Percentiles rank a stretch among this genome's conserved stretches.
Evolutionary conservation across 2,329 filamentous ascomycete genomes (phyloP).

Genomic region (Fusarium sp.): DNA sequence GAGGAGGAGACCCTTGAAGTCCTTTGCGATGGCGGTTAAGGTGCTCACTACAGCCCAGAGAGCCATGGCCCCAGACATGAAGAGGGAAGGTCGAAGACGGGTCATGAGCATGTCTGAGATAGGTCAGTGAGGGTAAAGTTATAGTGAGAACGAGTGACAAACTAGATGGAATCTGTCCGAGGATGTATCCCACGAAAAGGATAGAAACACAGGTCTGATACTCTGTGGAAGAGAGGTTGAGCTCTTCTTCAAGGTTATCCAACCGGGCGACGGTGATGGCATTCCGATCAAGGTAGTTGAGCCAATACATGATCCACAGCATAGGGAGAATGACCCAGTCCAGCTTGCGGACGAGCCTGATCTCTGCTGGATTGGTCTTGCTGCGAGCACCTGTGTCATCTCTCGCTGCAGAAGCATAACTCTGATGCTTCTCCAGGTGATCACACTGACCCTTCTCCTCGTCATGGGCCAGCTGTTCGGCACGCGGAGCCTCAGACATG

Average conservation of each 20-base stretch:
- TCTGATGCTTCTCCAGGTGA: slow-evolving; percentile 22
- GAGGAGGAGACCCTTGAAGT: slow-evolving; percentile 61
- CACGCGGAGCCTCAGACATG: background rate
- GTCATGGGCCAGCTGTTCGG: background rate
- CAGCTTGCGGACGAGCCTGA: slow-evolving; percentile 34
- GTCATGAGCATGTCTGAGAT: slow-evolving; percentile 53
- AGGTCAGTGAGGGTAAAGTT: background rate
- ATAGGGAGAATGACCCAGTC: slow-evolving; percentile 43
- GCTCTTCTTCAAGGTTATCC: slow-evolving; percentile 47
- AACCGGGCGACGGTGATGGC: slow-evolving; percentile 58
- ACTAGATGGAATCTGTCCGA: slow-evolving; percentile 54
- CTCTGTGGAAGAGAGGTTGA: slow-evolving; percentile 38
- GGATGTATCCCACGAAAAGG: slow-evolving; percentile 57
- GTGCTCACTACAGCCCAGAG: slow-evolving; percentile 60
- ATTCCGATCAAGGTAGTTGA: slow-evolving; percentile 61
- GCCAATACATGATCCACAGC: slow-evolving; percentile 56
- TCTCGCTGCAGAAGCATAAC: slow-evolving; percentile 1
- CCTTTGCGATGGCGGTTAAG: slow-evolving; percentile 58
- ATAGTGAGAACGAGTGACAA: background rate
- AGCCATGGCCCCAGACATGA: slow-evolving; percentile 51
- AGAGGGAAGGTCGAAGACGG: slow-evolving; percentile 53
- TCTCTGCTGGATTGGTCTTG: slow-evolving; percentile 34
- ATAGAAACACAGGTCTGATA: slow-evolving; percentile 45
- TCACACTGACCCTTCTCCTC: slow-evolving; percentile 24
- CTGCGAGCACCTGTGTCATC: slow-evolving; percentile 33